A percentile compares a stretch with the other conserved stretches of the same genome.
Evolutionary conservation across 192 early-diverging fungal species (phyloP).

Genomic region (Backusella morwellensis): DNA sequence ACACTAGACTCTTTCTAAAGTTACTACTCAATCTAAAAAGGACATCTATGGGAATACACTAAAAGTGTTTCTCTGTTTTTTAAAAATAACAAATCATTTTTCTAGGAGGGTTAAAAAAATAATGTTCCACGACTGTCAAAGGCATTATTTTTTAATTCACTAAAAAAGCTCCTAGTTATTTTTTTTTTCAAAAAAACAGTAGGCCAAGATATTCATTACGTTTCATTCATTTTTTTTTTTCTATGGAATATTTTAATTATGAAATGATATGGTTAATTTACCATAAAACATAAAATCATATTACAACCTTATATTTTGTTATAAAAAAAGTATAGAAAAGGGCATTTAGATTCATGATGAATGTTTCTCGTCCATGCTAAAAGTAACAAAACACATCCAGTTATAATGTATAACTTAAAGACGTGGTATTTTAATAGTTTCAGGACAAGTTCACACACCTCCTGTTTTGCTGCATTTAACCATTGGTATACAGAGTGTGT

Average conservation of each 20-base stretch:
- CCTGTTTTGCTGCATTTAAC: neutral
- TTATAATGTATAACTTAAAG: neutral
- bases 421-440: neutral
- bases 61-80: neutral
- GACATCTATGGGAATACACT: neutral
- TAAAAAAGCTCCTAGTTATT: neutral
- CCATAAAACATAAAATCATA: neutral
- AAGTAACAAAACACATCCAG: neutral
- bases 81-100: neutral
- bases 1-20: neutral
- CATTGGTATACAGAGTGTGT: neutral
- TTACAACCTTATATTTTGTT: neutral
- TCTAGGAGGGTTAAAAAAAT: neutral
- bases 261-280: no score
- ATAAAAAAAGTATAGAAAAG: neutral
- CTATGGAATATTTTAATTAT: no score
- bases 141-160: neutral
- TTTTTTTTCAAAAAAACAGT: neutral
- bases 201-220: neutral
- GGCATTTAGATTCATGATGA: neutral
- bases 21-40: neutral
- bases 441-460: neutral
- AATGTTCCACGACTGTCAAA: neutral
- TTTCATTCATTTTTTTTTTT: no score
- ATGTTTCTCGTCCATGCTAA: neutral